phyloP scores from a whole-genome alignment of 192 early-diverging fungal genomes.

The Gigaspora rosea region DNA sequence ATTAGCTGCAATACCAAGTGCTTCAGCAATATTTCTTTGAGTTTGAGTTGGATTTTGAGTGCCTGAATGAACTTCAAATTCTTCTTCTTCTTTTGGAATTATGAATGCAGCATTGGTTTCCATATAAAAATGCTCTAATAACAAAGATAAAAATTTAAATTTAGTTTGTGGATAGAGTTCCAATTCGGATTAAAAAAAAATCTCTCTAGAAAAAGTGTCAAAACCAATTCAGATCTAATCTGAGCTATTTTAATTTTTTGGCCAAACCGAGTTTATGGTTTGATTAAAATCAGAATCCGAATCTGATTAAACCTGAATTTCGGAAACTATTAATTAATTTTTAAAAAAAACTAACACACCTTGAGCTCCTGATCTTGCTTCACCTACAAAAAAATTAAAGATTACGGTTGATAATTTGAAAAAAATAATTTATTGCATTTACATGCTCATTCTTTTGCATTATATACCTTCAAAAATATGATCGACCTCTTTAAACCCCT shows the following conservation, averaged over 20 bases:
- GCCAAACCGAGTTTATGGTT: constrained; percentile 52
- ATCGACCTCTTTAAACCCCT: constrained; percentile 52
- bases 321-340: not conserved
- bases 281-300: too few relatives aligned
- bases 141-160: too few relatives aligned
- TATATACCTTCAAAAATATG: constrained; percentile 53
- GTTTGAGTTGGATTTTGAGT: constrained; percentile 79
- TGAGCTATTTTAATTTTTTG: constrained; percentile 74
- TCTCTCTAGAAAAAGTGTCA: too few relatives aligned
- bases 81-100: too few relatives aligned
- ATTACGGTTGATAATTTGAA: not conserved
- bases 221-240: constrained; percentile 59
- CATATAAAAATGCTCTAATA: too few relatives aligned
- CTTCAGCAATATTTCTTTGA: constrained; percentile 67
- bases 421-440: too few relatives aligned
- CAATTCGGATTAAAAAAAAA: too few relatives aligned
- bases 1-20: constrained; percentile 71
- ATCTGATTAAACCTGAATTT: constrained; percentile 10
- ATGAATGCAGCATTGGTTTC: too few relatives aligned
- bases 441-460: too few relatives aligned
- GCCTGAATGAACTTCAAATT: constrained; percentile 38
- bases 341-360: not conserved
- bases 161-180: too few relatives aligned
- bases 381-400: not conserved
- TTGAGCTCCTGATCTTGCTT: not conserved